Base-by-base conservation (phyloP, 129 eudicot genomes). In the Escallonia rubra region DNA sequence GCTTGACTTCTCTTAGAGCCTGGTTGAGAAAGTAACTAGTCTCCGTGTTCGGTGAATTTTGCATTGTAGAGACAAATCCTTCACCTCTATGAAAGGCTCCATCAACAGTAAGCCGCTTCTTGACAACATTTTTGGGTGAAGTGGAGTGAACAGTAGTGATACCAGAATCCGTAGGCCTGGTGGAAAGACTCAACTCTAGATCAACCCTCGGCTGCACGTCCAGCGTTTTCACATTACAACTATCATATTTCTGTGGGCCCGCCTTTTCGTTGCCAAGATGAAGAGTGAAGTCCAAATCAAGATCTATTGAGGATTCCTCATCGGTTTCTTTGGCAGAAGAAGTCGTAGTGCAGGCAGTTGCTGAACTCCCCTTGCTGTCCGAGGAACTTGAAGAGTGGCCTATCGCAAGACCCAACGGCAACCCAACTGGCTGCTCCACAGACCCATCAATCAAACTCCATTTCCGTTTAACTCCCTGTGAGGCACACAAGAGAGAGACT, bases 311-410 rank as follows among this genome's bases (percentile, higher is more conserved):
- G 65, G 82, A 76, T 41, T 79, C 87, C 56, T 76, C 93, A 45
- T 85, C 85, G 12, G 72, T 80, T 72, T 82, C 92, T 80, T 78
- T 89, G 61, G 84, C 80, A 49, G 87, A 85, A 43, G 96, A 82
- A 13, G 76, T 68, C 34, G 89, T 70, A 23, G 96, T 90, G 78
- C 90, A 85, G 46, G 90, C 99, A 64, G 96, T 86, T 63, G 80
- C 85, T 41, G 92, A 82, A 74, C 92, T 85, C 39, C 81, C 90
- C 75, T 85, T 89, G 59, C 96, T 89, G 53, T 89, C 96, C 57
- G 96, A 89, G 34, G 93, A 89, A 64, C 86, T 86, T 54, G 93
- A 75, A n/a, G 93, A 86, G 65, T 75, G 76, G 65, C 89, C 87
- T n/a, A 86, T 68, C 69, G 72, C 68, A 38, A 82, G 93, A 59